Conservation (phyloP, 1,139 yeast species). For the Yamadazyma taylorii region DNA sequence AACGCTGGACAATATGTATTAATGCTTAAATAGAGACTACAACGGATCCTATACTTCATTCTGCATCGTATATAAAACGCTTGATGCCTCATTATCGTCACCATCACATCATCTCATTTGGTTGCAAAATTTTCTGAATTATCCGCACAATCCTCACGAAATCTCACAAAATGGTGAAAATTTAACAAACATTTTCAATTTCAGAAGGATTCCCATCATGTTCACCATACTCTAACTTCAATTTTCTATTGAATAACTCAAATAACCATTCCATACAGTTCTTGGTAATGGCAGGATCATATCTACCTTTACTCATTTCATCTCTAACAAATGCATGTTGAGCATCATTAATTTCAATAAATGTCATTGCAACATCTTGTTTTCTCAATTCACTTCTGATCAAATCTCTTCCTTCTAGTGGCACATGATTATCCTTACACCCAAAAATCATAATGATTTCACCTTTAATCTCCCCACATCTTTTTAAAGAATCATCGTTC, state of each 20-base stretch:
- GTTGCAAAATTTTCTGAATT: too few species aligned
- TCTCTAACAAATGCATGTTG: slow-evolving; percentile 85
- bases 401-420: slow-evolving; percentile 73
- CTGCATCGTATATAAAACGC: too few species aligned
- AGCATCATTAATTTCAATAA: slow-evolving; percentile 71
- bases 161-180: too few species aligned
- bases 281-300: slow-evolving; percentile 72
- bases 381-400: slow-evolving; percentile 65
- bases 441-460: slow-evolving; percentile 75
- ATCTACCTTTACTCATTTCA: slow-evolving; percentile 75
- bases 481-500: slow-evolving; percentile 62
- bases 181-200: slow-evolving; percentile 70
- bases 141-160: slow-evolving; percentile 8
- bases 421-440: slow-evolving; percentile 77
- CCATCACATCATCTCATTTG: too few species aligned
- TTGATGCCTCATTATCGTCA: too few species aligned
- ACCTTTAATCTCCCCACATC: slow-evolving; percentile 54
- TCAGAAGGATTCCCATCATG: slow-evolving; percentile 49
- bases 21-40: too few species aligned
- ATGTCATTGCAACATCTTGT: slow-evolving; percentile 61
- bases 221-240: slow-evolving; percentile 68
- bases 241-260: slow-evolving; percentile 68
- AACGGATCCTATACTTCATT: too few species aligned
- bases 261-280: slow-evolving; percentile 66
- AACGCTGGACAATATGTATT: too few species aligned